phyloP scores from a whole-genome alignment of 2,329 filamentous ascomycete species.

The Clathrospora elynae region DNA sequence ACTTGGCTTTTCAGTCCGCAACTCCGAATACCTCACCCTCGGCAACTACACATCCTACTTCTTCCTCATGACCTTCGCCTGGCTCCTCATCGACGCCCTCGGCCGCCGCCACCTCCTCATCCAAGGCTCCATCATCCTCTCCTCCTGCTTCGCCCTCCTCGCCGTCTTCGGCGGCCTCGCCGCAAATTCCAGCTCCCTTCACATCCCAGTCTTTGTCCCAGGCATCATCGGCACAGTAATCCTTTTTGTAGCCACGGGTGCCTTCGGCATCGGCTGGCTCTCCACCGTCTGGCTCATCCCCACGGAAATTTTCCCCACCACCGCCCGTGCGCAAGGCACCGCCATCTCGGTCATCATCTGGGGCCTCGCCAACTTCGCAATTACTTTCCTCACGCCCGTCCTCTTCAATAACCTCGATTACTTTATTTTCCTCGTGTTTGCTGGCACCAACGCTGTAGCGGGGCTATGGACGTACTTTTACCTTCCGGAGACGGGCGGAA shows the following conservation, averaged over 20 bases:
- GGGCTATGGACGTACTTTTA: conserved; percentile 61
- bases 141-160: conserved; percentile 58
- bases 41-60: conserved; percentile 67
- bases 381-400: conserved; percentile 63
- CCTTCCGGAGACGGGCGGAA: conserved; percentile 61
- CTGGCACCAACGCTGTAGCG: conserved; percentile 59
- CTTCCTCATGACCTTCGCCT: conserved; percentile 65
- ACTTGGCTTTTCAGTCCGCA: conserved; percentile 59
- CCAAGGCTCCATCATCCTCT: conserved; percentile 57
- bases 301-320: conserved; percentile 63
- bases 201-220: conserved; percentile 50
- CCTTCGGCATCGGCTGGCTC: conserved; percentile 66
- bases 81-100: conserved; percentile 62
- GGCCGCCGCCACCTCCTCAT: conserved; percentile 61
- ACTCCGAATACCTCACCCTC: conserved; percentile 62
- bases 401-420: conserved; percentile 65
- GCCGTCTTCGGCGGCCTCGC: conserved; percentile 58
- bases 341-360: conserved; percentile 61
- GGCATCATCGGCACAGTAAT: conserved; percentile 59
- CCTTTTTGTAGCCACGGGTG: conserved; percentile 63
- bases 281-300: conserved; percentile 65
- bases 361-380: conserved; percentile 63
- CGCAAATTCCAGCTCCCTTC: conserved; percentile 44
- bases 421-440: conserved; percentile 63
- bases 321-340: conserved; percentile 60